Evolutionary conservation across 495 filamentous ascomycete species (phyloP).

Genomic region (Bathelium albidoporum): DNA sequence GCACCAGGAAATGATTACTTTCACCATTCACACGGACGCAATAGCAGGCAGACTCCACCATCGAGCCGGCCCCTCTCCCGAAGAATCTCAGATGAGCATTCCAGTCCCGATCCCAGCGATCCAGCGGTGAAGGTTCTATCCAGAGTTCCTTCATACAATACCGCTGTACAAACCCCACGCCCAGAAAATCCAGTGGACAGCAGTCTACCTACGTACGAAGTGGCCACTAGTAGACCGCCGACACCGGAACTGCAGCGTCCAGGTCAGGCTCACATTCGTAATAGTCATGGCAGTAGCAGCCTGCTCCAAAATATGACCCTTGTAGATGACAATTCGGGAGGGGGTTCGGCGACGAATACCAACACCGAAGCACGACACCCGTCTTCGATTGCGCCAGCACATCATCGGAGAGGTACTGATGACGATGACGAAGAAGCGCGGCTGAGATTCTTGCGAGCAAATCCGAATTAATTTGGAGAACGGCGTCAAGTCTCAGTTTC

Average conservation of each 20-base stretch:
- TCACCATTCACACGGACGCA: background rate
- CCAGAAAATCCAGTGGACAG: constrained; percentile 18
- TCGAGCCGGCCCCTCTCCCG: constrained; percentile 14
- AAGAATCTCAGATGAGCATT: constrained; percentile 15
- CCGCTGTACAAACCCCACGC: constrained; percentile 27
- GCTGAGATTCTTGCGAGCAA: constrained; percentile 9
- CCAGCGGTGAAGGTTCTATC: constrained; percentile 27
- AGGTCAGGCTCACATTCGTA: constrained; percentile 17
- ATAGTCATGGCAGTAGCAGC: background rate
- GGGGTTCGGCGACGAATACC: background rate
- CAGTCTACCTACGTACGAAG: constrained; percentile 30
- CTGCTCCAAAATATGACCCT: background rate
- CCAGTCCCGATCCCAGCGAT: constrained; percentile 9
- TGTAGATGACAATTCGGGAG: background rate
- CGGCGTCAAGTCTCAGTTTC: background rate
- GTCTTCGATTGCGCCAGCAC: background rate
- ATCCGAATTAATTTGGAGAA: background rate
- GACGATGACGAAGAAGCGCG: constrained; percentile 9
- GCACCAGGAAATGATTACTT: background rate
- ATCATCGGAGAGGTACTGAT: background rate
- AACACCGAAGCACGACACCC: background rate
- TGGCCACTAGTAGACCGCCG: constrained; percentile 29
- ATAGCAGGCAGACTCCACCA: constrained; percentile 9
- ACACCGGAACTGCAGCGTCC: constrained; percentile 21
- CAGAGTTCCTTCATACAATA: constrained; percentile 33